Evolutionary conservation across 495 filamentous ascomycete genomes (phyloP), one percentile per base, ranked within the genome.

Genomic region (Trichoderma erinaceum): DNA sequence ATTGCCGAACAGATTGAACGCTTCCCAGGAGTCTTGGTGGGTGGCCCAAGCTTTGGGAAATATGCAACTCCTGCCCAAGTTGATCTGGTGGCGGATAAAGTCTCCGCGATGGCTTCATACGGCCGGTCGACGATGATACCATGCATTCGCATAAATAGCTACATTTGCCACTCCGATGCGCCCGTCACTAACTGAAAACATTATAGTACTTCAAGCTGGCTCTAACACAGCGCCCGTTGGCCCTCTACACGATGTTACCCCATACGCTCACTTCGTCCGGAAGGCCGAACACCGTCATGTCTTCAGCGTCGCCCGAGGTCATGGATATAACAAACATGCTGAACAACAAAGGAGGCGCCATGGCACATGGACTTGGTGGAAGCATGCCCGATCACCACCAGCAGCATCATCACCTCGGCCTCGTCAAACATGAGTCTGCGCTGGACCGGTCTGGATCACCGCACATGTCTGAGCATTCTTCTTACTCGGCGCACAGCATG

Each of bases 391-490:
- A 68, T 41, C 67, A 68, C 23, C 67, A 52, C 48, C 48, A 52
- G 4, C 48, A 68, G 11, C 56, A 41, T 35, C 56, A 41, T 29
- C 67, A 68, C 12, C 41, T 68, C 25, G 16, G 11, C n/a, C 18
- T 66, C 41, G 50, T 50, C 66, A 21, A 67, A 32, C 73, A 70
- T 18, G 71, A 74, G 27, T 48, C 72, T 18, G 41, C 85, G 65
- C 83, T 90, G 70, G 91, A 95, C 61, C 87, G 89, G 50, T 85
- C 85, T 61, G 82, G 80, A 66, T 90, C 90, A 38, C 84, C 91
- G 27, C 90, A 91, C 75, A 82, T 86, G 29, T 89, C 87, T 4
- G 89, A 93, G 69, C 73, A 78, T 64, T 78, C 75, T 15, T 70
- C 72, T 58, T 77, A 74, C 43, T 75, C 76, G 11, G 75, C 67